A percentile compares a stretch with the other conserved stretches of the same genome.
Evolutionary conservation across 2,329 filamentous ascomycete genomes (phyloP).

Genomic region (Clarireedia sp.): DNA sequence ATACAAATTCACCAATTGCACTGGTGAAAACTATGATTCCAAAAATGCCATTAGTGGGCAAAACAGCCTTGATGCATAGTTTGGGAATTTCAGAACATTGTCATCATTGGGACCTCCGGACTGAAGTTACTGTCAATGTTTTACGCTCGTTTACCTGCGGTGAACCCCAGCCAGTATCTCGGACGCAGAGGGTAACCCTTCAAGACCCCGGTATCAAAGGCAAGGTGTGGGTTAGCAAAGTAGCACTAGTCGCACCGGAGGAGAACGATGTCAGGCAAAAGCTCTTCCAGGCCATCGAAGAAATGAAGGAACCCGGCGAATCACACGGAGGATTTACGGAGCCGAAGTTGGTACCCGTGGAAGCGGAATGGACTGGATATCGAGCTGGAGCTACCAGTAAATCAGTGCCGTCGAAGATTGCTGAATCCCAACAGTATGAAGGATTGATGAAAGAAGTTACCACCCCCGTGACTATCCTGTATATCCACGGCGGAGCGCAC

Average conservation of each 20-base stretch:
- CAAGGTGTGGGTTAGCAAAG: slow-evolving; percentile 71
- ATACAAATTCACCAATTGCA: slow-evolving; percentile 28
- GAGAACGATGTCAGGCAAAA: slow-evolving; percentile 48
- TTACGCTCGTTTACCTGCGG: slow-evolving; percentile 54
- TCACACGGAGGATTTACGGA: slow-evolving; percentile 29
- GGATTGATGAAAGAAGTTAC: neutral
- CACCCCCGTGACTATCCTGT: neutral
- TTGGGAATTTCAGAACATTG: slow-evolving; percentile 62
- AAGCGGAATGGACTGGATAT: slow-evolving; percentile 73
- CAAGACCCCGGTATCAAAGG: slow-evolving; percentile 65
- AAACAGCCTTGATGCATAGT: slow-evolving; percentile 53
- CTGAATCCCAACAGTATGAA: slow-evolving; percentile 19
- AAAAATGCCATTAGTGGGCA: slow-evolving; percentile 52
- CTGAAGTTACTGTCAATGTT: slow-evolving; percentile 62
- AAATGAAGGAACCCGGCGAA: slow-evolving; percentile 34
- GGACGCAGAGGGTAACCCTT: slow-evolving; percentile 53
- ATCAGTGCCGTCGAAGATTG: slow-evolving; percentile 45
- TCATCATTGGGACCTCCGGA: slow-evolving; percentile 70
- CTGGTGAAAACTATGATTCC: slow-evolving; percentile 34
- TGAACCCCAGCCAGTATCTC: slow-evolving; percentile 38
- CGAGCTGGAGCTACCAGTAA: slow-evolving; percentile 44
- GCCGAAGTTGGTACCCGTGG: slow-evolving; percentile 48
- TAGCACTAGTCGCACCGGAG: slow-evolving; percentile 52
- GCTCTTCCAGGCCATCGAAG: slow-evolving; percentile 49
- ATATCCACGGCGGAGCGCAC: slow-evolving; percentile 43